Conservation (phyloP, 345 rosid species). For the Euphorbia lathyris region DNA sequence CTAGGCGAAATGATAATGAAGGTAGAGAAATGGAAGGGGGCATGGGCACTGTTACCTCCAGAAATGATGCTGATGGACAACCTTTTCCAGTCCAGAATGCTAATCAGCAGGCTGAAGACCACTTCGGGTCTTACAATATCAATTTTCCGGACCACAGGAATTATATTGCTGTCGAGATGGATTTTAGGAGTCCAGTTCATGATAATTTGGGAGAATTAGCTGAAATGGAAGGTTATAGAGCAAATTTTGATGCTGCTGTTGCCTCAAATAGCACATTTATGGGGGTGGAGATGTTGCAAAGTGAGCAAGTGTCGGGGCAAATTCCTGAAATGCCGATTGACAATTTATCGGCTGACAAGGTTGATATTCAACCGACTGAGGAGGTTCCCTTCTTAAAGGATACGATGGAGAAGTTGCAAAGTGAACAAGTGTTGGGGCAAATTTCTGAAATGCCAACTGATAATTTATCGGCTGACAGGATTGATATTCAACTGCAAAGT, state of each 20-base stretch:
- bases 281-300: constrained; percentile 19
- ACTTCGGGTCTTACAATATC: constrained; percentile 9
- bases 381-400: constrained; percentile 2
- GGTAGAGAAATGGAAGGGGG: constrained; percentile 37
- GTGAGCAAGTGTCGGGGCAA: constrained; percentile 9
- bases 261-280: constrained; percentile 31
- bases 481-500: not conserved
- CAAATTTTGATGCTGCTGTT: constrained; percentile 38
- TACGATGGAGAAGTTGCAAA: too few species aligned
- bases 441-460: too few species aligned
- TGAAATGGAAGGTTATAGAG: constrained; percentile 48
- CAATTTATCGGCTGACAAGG: constrained; percentile 1
- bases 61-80: constrained; percentile 32
- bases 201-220: constrained; percentile 38
- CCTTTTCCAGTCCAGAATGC: constrained; percentile 21
- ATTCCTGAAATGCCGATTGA: not conserved
- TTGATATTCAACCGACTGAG: constrained; percentile 2
- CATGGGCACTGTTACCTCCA: constrained; percentile 19
- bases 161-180: constrained; percentile 21
- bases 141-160: constrained; percentile 25
- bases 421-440: too few species aligned
- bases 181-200: constrained; percentile 24
- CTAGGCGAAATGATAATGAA: constrained; percentile 28
- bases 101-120: constrained; percentile 26
- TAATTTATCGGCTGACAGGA: too few species aligned